A percentile compares a stretch with the other conserved stretches of the same genome.
These are phyloP conservation scores for Globisporangium abappressorium DNA, from an alignment of 352 stramenopile species.

Conservation along the genomic window DNA sequence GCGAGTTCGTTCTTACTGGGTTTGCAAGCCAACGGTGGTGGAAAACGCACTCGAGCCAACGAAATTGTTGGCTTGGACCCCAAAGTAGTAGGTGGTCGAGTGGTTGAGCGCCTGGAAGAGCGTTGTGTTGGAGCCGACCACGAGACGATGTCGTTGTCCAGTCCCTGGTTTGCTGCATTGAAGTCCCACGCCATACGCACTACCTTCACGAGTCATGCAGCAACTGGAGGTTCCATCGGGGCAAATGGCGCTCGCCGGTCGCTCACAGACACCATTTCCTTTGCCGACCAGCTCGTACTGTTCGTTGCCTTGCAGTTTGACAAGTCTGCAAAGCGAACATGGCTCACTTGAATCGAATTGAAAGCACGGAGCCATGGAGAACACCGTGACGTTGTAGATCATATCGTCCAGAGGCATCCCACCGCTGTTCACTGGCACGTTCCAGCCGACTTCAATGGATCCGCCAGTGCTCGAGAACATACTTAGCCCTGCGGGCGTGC, in stretches of 20 bases:
- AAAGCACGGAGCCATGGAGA: constrained; percentile 34
- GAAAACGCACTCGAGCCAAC: constrained; percentile 35
- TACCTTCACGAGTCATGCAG: constrained; percentile 33
- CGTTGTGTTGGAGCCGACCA: constrained; percentile 33
- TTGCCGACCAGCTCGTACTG: constrained; percentile 25
- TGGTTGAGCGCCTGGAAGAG: constrained; percentile 41
- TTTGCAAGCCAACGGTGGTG: constrained; percentile 28
- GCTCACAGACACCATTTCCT: constrained; percentile 17
- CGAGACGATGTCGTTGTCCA: constrained; percentile 16
- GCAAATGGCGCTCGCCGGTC: constrained; percentile 21
- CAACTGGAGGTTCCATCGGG: constrained; percentile 37
- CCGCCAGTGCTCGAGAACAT: constrained; percentile 34
- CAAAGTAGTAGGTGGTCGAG: constrained; percentile 52
- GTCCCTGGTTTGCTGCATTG: constrained; percentile 22
- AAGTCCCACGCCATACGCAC: constrained; percentile 13
- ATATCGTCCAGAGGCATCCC: constrained; percentile 28
- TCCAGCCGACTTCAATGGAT: constrained; percentile 53
- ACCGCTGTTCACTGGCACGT: constrained; percentile 34
- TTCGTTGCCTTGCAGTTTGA: constrained; percentile 20
- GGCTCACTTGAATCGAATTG: background rate
- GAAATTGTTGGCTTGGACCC: constrained; percentile 43
- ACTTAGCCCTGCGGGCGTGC: constrained; percentile 28
- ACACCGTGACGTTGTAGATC: constrained; percentile 46
- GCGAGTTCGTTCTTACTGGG: constrained; percentile 25
- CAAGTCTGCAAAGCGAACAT: constrained; percentile 34